These are phyloP conservation scores for Lachnellula occidentalis DNA, from an alignment of 2,329 filamentous ascomycete genomes.

Conservation along the genomic window DNA sequence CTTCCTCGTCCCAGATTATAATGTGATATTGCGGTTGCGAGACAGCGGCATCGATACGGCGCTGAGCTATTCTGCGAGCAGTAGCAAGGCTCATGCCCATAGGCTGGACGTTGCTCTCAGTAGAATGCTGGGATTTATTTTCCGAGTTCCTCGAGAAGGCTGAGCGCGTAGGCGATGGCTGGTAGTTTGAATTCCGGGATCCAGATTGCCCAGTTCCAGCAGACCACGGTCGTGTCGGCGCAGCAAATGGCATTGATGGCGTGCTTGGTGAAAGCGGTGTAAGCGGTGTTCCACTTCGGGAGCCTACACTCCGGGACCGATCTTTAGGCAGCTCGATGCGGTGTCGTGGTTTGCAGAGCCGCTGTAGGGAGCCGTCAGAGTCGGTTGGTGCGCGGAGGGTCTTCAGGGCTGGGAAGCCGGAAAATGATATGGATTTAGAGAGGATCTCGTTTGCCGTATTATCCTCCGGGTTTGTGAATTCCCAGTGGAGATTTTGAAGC, in stretches of 20 bases:
- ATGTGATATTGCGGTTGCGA: conserved; percentile 51
- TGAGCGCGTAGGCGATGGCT: conserved; percentile 16
- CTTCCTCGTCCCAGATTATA: conserved; percentile 43
- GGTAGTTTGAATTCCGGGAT: conserved; percentile 10
- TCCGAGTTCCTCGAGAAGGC: conserved; percentile 16
- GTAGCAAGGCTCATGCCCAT: conserved; percentile 38
- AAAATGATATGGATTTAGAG: conserved; percentile 54
- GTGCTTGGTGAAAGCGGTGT: conserved; percentile 16
- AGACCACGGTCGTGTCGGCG: conserved; percentile 15
- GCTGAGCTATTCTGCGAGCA: conserved; percentile 59
- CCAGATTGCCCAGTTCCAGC: conserved; percentile 6
- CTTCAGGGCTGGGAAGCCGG: conserved; percentile 57
- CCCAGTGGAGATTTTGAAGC: conserved; percentile 56
- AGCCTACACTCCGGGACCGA: conserved; percentile 20
- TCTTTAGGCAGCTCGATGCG: conserved; percentile 26
- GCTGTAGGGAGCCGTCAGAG: conserved; percentile 63
- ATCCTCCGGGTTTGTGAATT: conserved; percentile 39
- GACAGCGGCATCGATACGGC: conserved; percentile 54
- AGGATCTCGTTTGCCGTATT: conserved; percentile 56
- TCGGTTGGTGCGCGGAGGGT: conserved; percentile 62
- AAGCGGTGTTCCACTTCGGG: conserved; percentile 22
- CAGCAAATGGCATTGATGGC: conserved; percentile 6
- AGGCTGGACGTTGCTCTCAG: neutral
- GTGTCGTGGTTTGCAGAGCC: conserved; percentile 49
- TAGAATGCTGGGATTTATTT: conserved; percentile 6